phyloP scores from a whole-genome alignment of 2,329 filamentous ascomycete species.

The Chalara sp. region DNA sequence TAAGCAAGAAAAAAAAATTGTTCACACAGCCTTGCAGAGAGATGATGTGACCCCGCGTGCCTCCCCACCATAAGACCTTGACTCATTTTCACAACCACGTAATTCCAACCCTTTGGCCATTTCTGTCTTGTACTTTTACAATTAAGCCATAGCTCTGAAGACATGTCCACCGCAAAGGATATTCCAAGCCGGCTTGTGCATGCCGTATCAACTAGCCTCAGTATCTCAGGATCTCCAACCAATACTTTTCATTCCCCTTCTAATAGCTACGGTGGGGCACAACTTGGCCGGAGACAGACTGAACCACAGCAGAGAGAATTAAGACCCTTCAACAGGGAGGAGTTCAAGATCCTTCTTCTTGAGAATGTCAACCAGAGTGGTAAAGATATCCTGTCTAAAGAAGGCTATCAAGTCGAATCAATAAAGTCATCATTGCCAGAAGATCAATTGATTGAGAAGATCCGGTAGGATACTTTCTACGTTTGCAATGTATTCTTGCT shows the following conservation, averaged over 20 bases:
- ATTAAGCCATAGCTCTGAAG: neutral
- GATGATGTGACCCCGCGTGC: too few species aligned
- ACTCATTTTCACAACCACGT: too few species aligned
- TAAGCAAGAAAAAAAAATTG: neutral
- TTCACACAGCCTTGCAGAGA: too few species aligned
- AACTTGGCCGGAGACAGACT: constrained; percentile 31
- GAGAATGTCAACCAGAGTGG: constrained; percentile 96
- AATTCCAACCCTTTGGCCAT: too few species aligned
- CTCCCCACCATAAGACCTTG: too few species aligned
- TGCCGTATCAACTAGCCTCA: constrained; percentile 53
- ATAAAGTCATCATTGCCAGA: constrained; percentile 86
- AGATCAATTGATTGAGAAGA: constrained; percentile 94
- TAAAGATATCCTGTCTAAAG: constrained; percentile 68
- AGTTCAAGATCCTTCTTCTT: constrained; percentile 91
- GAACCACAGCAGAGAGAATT: constrained; percentile 57
- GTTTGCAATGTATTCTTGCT: constrained; percentile 2
- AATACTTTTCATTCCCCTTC: constrained; percentile 69
- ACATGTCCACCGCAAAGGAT: constrained; percentile 35
- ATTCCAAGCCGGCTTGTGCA: constrained; percentile 35
- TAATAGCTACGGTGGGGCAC: constrained; percentile 56
- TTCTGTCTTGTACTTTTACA: too few species aligned
- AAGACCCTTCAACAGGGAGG: constrained; percentile 91
- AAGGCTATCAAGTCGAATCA: constrained; percentile 94
- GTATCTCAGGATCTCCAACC: constrained; percentile 68
- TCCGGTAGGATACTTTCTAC: constrained; percentile 52